Conservation (phyloP, 1,284 basidiomycete genomes). For the Termitomyces sp. region DNA sequence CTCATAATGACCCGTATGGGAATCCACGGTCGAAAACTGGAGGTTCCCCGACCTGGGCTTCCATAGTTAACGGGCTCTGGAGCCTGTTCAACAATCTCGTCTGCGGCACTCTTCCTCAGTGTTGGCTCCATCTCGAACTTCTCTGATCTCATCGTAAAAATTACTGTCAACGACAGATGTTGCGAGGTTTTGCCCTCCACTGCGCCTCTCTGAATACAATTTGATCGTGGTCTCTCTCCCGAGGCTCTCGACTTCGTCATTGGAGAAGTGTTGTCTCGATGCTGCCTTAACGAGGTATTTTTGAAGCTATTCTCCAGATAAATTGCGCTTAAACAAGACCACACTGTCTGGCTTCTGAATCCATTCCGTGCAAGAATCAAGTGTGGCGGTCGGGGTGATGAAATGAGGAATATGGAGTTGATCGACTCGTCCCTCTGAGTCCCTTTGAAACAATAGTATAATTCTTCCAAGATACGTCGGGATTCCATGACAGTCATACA, state of each 20-base stretch:
- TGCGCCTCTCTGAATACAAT: conserved; percentile 1
- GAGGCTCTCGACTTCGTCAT: neutral
- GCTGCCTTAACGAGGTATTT: neutral
- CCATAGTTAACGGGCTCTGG: too few species aligned
- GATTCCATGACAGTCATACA: too few species aligned
- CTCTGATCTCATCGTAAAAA: neutral
- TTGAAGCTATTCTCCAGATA: neutral
- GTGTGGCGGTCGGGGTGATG: too few species aligned
- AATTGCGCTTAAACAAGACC: neutral
- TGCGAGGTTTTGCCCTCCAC: neutral
- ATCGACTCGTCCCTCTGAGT: too few species aligned
- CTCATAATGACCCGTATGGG: too few species aligned
- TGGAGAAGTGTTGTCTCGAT: neutral
- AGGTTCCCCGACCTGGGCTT: too few species aligned
- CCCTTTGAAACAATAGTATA: too few species aligned
- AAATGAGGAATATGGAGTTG: too few species aligned
- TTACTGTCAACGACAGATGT: neutral
- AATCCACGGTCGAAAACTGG: too few species aligned
- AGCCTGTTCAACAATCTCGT: neutral
- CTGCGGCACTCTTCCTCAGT: neutral
- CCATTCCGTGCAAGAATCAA: too few species aligned
- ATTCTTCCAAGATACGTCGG: too few species aligned
- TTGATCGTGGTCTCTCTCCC: neutral
- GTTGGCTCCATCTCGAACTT: neutral
- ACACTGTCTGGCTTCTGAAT: neutral